Conservation (phyloP, 192 early-diverging fungal genomes). For the Coemansia sp. region DNA sequence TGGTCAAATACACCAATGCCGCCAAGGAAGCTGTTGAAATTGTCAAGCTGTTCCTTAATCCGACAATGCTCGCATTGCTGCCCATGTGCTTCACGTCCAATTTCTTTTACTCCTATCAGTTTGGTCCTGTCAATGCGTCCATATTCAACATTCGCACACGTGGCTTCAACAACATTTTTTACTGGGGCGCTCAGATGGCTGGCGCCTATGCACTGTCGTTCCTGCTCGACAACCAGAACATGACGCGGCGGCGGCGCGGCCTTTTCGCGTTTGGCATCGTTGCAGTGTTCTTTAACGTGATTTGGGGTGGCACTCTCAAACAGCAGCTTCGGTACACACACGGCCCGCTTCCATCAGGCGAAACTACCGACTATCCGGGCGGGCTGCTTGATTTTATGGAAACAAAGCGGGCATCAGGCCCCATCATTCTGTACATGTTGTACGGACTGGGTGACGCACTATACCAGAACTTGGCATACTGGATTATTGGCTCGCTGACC, state of each 20-base stretch:
- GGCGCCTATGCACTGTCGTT: slow-evolving; percentile 67
- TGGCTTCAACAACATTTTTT: slow-evolving; percentile 76
- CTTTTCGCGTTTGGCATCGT: slow-evolving; percentile 58
- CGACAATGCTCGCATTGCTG: slow-evolving; percentile 66
- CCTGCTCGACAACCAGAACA: slow-evolving; percentile 63
- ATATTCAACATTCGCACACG: slow-evolving; percentile 75
- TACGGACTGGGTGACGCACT: slow-evolving; percentile 81
- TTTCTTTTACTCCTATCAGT: slow-evolving; percentile 88
- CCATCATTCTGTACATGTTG: slow-evolving; percentile 68
- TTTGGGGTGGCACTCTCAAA: slow-evolving; percentile 67
- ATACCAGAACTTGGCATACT: slow-evolving; percentile 80
- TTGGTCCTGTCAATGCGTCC: slow-evolving; percentile 65
- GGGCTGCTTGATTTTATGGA: slow-evolving; percentile 54
- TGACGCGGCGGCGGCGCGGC: slow-evolving; percentile 64
- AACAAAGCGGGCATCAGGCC: slow-evolving; percentile 55
- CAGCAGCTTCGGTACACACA: slow-evolving; percentile 60
- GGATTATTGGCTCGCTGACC: slow-evolving; percentile 82
- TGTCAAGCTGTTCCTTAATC: slow-evolving; percentile 78
- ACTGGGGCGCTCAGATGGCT: slow-evolving; percentile 79
- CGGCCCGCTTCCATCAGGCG: slow-evolving; percentile 8
- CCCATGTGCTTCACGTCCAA: slow-evolving; percentile 80
- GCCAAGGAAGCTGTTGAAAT: slow-evolving; percentile 57
- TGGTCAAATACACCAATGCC: slow-evolving; percentile 71
- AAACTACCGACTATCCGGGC: slow-evolving; percentile 15
- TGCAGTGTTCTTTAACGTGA: slow-evolving; percentile 52